Percentiles rank a stretch among this genome's conserved stretches.
These are phyloP conservation scores for Aureobasidium sp. DNA, from an alignment of 2,329 filamentous ascomycete genomes.

Conservation along the genomic window DNA sequence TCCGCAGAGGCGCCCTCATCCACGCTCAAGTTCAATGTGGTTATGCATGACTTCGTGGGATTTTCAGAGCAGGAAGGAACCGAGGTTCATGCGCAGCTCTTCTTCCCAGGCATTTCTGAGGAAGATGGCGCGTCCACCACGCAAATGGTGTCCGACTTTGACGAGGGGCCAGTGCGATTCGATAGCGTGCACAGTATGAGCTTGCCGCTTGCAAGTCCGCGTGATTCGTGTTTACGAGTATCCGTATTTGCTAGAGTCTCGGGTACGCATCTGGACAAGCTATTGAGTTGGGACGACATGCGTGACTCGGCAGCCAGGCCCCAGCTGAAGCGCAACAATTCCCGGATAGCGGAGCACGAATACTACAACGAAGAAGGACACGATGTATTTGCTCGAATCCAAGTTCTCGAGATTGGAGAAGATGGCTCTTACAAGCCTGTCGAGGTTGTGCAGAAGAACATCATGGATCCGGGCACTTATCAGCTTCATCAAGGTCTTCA, in stretches of 20 bases:
- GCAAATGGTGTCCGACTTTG: constrained; percentile 88
- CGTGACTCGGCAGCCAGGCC: constrained; percentile 59
- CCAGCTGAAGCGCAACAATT: constrained; percentile 52
- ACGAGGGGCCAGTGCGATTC: constrained; percentile 85
- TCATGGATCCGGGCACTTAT: constrained; percentile 81
- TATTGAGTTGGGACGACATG: constrained; percentile 99
- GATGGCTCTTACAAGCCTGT: constrained; percentile 85
- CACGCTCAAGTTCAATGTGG: constrained; percentile 95
- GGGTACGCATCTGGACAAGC: constrained; percentile 89
- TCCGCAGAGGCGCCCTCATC: constrained; percentile 86
- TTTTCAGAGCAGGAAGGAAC: constrained; percentile 95
- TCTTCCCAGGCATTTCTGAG: constrained; percentile 82
- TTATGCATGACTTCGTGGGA: constrained; percentile 92
- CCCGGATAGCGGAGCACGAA: constrained; percentile 80
- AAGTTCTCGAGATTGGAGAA: constrained; percentile 88
- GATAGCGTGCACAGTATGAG: constrained; percentile 99
- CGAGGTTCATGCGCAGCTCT: constrained; percentile 93
- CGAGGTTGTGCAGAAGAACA: constrained; percentile 80
- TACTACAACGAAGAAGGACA: constrained; percentile 92
- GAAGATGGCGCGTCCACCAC: constrained; percentile 84
- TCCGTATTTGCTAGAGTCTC: constrained; percentile 90
- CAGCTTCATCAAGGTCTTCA: constrained; percentile 94
- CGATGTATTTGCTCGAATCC: constrained; percentile 79
- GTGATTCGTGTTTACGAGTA: constrained; percentile 69
- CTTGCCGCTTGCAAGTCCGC: constrained; percentile 70